These are phyloP conservation scores for Gryganskiella cystojenkinii DNA, from an alignment of 192 early-diverging fungal species.

Conservation along the genomic window DNA sequence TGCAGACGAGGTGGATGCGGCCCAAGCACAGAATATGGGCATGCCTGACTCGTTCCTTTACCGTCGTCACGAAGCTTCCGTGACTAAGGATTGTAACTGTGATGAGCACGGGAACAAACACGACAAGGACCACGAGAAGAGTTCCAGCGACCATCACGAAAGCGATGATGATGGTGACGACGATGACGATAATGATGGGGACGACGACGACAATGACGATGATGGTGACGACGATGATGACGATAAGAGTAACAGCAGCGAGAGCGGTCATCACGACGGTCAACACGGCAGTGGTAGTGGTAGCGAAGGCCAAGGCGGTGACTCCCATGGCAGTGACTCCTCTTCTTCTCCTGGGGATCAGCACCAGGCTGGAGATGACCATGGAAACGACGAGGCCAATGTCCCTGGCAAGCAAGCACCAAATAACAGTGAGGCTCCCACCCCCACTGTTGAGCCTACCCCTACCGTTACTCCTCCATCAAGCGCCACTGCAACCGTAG, in stretches of 20 bases:
- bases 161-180: background rate
- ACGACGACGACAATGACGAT: constrained; percentile 8
- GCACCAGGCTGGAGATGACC: background rate
- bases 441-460: too few relatives aligned
- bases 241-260: background rate
- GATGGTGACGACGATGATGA: constrained; percentile 11
- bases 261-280: background rate
- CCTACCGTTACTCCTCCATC: background rate
- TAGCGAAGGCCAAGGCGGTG: too few relatives aligned
- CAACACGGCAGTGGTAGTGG: too few relatives aligned
- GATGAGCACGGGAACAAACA: too few relatives aligned
- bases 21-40: too few relatives aligned
- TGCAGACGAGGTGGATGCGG: too few relatives aligned
- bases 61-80: too few relatives aligned
- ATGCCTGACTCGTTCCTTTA: too few relatives aligned
- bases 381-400: background rate
- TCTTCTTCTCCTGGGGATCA: too few relatives aligned
- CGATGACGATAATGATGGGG: background rate
- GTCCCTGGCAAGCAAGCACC: background rate
- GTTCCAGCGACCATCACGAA: background rate
- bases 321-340: background rate
- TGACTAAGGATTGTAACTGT: too few relatives aligned
- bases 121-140: background rate
- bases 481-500: background rate
- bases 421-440: background rate